A percentile compares a stretch with the other conserved stretches of the same genome.
Evolutionary conservation across 306 rosid genomes (phyloP).

Genomic region (Geum urbanum): DNA sequence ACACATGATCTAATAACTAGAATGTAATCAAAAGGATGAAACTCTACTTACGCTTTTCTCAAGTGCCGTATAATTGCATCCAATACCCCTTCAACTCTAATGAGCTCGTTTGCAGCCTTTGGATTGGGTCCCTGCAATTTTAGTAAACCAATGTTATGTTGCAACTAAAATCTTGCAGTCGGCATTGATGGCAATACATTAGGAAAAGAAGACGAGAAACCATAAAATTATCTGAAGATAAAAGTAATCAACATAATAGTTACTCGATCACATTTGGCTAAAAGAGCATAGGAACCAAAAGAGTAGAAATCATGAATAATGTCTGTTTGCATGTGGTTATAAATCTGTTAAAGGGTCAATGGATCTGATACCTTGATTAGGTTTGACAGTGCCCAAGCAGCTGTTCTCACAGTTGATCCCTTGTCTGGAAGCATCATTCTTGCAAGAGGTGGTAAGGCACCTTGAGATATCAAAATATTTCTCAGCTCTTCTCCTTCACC

Average conservation of each 20-base stretch:
- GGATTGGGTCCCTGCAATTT: slow-evolving; percentile 78
- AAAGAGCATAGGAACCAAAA: slow-evolving; percentile 3
- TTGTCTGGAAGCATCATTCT: slow-evolving; percentile 82
- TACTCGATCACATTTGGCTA: not conserved
- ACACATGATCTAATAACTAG: too few relatives aligned
- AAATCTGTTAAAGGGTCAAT: too few relatives aligned
- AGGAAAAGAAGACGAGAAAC: not conserved
- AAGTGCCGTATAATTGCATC: slow-evolving; percentile 78
- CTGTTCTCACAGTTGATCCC: slow-evolving; percentile 88
- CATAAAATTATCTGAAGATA: not conserved
- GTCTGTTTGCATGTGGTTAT: not conserved
- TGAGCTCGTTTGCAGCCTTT: slow-evolving; percentile 74
- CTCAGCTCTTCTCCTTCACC: slow-evolving; percentile 95
- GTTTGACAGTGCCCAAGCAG: slow-evolving; percentile 99
- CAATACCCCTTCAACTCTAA: slow-evolving; percentile 75
- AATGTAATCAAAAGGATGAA: slow-evolving; percentile 12
- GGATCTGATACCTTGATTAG: too few relatives aligned
- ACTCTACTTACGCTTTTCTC: slow-evolving; percentile 70
- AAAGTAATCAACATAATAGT: not conserved
- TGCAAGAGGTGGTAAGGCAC: slow-evolving; percentile 85
- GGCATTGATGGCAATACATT: not conserved
- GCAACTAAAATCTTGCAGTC: not conserved
- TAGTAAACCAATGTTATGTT: slow-evolving; percentile 28
- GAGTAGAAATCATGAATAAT: not conserved
- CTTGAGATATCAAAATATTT: slow-evolving; percentile 75